Percentiles rank a stretch among this genome's conserved stretches.
phyloP scores from a whole-genome alignment of 1,139 yeast genomes.

The Candida glucosophila region DNA sequence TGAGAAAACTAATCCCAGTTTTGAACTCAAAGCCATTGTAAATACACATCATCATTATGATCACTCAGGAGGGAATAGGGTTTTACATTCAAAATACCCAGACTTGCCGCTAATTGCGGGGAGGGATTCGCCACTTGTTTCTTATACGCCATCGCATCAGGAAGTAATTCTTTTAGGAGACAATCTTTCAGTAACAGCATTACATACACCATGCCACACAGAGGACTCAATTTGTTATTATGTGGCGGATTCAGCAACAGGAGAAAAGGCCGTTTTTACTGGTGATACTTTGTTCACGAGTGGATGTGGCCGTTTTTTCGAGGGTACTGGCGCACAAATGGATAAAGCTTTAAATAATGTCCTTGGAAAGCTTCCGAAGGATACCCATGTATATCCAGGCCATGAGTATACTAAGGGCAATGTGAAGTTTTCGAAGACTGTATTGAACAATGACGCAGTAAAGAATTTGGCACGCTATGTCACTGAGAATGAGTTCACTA shows the following conservation, averaged over 20 bases:
- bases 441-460: constrained; percentile 50
- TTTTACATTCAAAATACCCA: constrained; percentile 33
- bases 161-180: constrained; percentile 60
- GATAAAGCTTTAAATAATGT: constrained; percentile 51
- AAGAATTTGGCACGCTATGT: constrained; percentile 44
- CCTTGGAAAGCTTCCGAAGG: constrained; percentile 54
- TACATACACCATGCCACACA: constrained; percentile 97
- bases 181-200: constrained; percentile 59
- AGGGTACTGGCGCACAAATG: constrained; percentile 83
- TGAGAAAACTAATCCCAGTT: constrained; percentile 15
- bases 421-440: constrained; percentile 62
- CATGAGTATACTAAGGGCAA: constrained; percentile 90
- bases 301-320: constrained; percentile 96
- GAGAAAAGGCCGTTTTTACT: constrained; percentile 72
- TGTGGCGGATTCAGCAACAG: constrained; percentile 52
- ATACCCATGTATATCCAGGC: constrained; percentile 79
- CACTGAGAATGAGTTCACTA: constrained; percentile 54
- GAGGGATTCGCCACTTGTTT: constrained; percentile 61
- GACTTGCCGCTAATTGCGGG: constrained; percentile 77
- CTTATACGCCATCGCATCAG: constrained; percentile 56
- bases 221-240: constrained; percentile 90
- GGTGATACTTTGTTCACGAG: constrained; percentile 93
- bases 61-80: constrained; percentile 82
- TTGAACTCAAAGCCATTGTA: constrained; percentile 61
- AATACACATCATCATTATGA: constrained; percentile 96